Evolutionary conservation across 228 moss, liverwort and hornwort genomes (phyloP).

Genomic region (Sphagnum fallax): DNA sequence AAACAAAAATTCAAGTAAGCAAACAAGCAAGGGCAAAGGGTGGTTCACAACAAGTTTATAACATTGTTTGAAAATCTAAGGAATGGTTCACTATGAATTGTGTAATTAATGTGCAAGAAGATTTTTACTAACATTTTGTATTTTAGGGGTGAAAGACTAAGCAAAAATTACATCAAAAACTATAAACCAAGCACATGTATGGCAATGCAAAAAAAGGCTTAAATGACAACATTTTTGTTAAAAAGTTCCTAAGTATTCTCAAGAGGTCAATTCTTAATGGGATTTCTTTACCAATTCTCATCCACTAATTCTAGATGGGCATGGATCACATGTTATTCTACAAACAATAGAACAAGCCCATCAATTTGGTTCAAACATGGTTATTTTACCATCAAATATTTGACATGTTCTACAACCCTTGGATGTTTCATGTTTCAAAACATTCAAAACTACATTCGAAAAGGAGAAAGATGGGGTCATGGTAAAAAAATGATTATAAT

Average conservation of each 20-base stretch:
- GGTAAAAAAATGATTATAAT: background rate
- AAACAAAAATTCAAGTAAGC: background rate
- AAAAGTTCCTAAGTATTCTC: background rate
- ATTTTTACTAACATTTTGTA: background rate
- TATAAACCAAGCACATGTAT: background rate
- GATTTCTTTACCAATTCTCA: background rate
- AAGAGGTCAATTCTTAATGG: background rate
- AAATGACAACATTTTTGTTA: constrained; percentile 1
- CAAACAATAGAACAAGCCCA: background rate
- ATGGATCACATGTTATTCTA: background rate
- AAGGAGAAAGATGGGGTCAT: background rate
- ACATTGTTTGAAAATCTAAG: background rate
- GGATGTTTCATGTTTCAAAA: background rate
- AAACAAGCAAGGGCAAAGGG: background rate
- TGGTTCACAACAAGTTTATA: background rate
- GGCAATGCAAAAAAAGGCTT: background rate
- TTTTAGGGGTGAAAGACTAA: background rate
- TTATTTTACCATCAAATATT: background rate
- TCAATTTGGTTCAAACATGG: background rate
- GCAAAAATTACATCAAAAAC: constrained; percentile 1
- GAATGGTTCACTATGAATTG: background rate
- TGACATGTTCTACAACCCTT: background rate
- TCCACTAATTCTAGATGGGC: background rate
- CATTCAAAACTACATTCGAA: background rate
- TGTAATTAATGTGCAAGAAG: background rate